Evolutionary conservation across 202 grass and related monocot species (phyloP), one percentile per base, ranked within the genome.

Genomic region (Schoenoplectus tabernaemontani): DNA sequence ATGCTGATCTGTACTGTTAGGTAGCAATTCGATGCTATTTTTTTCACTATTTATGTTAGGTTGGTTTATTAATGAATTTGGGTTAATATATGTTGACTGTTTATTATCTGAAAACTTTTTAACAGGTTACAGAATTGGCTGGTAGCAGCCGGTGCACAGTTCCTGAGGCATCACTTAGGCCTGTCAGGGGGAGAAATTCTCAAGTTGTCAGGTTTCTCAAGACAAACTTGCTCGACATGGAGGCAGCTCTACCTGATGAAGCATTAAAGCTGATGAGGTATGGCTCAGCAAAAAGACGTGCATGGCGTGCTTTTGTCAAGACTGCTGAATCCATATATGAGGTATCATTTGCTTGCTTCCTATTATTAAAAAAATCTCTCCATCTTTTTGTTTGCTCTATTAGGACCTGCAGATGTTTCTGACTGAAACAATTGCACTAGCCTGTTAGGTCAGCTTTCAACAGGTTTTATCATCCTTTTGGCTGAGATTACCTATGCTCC

Each of bases 261-360:
- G 86, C 91, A 62, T 77, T 94, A 61, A 94, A 76, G 78, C 76
- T 86, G 34, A 90, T 86, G 5, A 98, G 85, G 62, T 88, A 80
- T 81, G 84, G 82, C 47, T 63, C 84, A 79, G 89, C 44, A 69
- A 90, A 81, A 94, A 89, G 89, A 81, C 51, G 81, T 43, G 86
- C 80, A 57, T 98, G 95, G 95, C 95, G 89, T 54, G 78, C 84
- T 85, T 92, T 98, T 92, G 91, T 98, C 57, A 98, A 98, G 81
- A 82, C 81, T 39, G 89, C 91, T 77, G 89, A 98, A 75, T 95
- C 91, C 61, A 95, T 98, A 87, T 94, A 84, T 67, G 88, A 95
- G 92, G 95, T 94, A 80, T 36, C 23, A 30, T 33, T 32, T 19
- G 33, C 63, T 66, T 66, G 6, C 17, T 16, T 41, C 33, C 16